Base-by-base conservation (phyloP, 768 basidiomycete species). In the Mycena metata region DNA sequence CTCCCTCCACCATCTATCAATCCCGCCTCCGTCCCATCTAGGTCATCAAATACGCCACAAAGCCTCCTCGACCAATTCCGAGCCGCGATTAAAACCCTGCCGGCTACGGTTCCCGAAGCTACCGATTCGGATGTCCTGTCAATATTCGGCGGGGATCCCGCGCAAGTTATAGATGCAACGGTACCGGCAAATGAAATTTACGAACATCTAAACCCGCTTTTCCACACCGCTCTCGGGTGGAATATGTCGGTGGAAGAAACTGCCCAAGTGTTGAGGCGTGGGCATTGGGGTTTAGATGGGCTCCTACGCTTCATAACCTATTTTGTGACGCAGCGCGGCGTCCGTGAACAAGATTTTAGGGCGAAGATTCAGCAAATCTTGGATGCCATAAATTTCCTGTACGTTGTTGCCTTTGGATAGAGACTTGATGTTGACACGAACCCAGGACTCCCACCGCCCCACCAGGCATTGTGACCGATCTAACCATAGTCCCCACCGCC, bases 151-250 rank as follows among this genome's bases (percentile, higher is more conserved):
- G 1, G 2, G 8, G 60, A 61, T 13, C 60, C 60, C 11, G 5
- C 49, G 5, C 5, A 5, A n/a, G 41, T 42, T 30, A 17, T 61
- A 1, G 49, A 12, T n/a, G 15, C 41, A 7, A 21, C 10, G 2
- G 13, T 61, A 10, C 49, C 60, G 15, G 23, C 60, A 5, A 11
- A 19, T 39, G 60, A 51, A 26, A 13, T 61, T 9, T 61, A 13
- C 49, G 60, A 61, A 19, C 16, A 61, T n/a, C n/a, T 61, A n/a
- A 61, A 52, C 42, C 36, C 23, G 21, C 5, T 51, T n/a, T 61
- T 61, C 23, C 60, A 61, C 16, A 5, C 17, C 1, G 60, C 19
- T 13, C 39, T 61, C 49, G 60, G 60, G 5, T 61, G 50, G 49
- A 41, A 30, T 16, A 61, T 61, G 60, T 5, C 60, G 2, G 36